phyloP scores from a whole-genome alignment of 140 eudicot genomes.

The Ambrosia hybrid region DNA sequence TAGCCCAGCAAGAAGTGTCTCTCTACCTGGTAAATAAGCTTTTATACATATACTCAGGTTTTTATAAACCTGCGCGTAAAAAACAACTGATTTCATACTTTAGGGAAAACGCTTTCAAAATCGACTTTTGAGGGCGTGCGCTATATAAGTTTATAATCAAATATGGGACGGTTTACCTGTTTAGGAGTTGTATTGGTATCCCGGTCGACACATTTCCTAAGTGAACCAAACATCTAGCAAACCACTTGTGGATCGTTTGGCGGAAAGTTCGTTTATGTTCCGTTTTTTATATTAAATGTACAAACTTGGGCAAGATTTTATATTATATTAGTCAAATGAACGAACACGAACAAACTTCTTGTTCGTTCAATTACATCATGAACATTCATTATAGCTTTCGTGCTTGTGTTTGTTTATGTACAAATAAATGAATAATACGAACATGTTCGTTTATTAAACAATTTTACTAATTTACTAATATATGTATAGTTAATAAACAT shows the following conservation, averaged over 20 bases:
- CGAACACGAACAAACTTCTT: no score
- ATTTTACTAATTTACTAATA: no score
- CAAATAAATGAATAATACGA: no score
- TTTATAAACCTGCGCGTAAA: no score
- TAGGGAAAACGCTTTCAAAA: not conserved
- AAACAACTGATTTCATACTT: no score
- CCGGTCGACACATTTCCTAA: not conserved
- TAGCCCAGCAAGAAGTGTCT: conserved; percentile 65
- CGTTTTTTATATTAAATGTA: not conserved
- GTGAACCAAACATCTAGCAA: not conserved
- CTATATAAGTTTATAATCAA: conserved; percentile 14
- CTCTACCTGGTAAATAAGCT: conserved; percentile 51
- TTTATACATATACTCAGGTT: not conserved
- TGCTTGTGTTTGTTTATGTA: not conserved
- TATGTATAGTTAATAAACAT: no score
- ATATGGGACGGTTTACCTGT: not conserved
- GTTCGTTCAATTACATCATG: not conserved
- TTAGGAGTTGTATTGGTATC: not conserved
- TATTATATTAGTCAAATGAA: no score
- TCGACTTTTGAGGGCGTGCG: not conserved
- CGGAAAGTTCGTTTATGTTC: not conserved
- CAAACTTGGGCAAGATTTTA: no score
- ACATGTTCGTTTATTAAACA: no score
- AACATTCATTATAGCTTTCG: not conserved
- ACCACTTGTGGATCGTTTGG: not conserved